Conservation (phyloP, 2,329 filamentous ascomycete genomes). For the Penicillium sp. region DNA sequence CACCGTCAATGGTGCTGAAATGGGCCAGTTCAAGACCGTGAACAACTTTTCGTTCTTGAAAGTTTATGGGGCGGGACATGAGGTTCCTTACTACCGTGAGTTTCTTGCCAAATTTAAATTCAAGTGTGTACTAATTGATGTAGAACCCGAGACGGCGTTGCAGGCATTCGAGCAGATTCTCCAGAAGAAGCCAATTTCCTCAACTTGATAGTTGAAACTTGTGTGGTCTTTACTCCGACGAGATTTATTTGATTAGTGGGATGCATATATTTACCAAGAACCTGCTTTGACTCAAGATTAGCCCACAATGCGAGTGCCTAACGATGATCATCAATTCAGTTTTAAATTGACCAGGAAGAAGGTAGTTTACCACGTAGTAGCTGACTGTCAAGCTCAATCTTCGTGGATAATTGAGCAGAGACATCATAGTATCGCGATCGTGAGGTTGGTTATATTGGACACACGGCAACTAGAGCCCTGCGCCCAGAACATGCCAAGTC, state of each 20-base stretch:
- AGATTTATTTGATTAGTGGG: not conserved
- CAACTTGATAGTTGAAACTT: constrained; percentile 23
- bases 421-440: not conserved
- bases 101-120: constrained; percentile 32
- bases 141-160: constrained; percentile 52
- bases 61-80: constrained; percentile 57
- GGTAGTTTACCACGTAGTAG: not conserved
- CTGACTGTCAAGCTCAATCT: not conserved
- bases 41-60: constrained; percentile 58
- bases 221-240: not conserved
- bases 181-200: constrained; percentile 32
- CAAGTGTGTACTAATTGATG: constrained; percentile 27
- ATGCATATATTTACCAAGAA: not conserved
- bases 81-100: constrained; percentile 55
- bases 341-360: not conserved
- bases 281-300: not conserved
- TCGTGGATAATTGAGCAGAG: not conserved
- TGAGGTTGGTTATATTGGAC: not conserved
- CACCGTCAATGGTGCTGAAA: constrained; percentile 55
- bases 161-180: constrained; percentile 58
- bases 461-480: not conserved
- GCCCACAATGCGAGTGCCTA: not conserved
- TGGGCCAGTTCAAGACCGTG: constrained; percentile 58
- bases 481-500: not conserved
- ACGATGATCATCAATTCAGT: not conserved